Evolutionary conservation across 768 basidiomycete species (phyloP).

Genomic region (Pilatotrama ljubarskyi): DNA sequence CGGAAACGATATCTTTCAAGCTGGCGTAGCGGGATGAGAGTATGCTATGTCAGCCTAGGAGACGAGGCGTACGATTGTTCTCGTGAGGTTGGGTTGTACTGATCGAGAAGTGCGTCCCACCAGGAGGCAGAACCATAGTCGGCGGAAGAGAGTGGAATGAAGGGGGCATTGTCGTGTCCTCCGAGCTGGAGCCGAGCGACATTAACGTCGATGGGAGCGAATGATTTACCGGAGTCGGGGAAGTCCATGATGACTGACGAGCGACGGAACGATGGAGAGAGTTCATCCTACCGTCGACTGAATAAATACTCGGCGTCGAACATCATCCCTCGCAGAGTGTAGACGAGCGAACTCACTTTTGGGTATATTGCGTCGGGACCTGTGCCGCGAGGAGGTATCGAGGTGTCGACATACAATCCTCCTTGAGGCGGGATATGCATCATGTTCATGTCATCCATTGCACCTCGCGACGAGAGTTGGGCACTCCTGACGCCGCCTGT

Average conservation of each 20-base stretch:
- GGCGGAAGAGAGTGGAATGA: slow-evolving; percentile 27
- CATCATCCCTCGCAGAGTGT: slow-evolving; percentile 17
- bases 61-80: slow-evolving; percentile 43
- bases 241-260: slow-evolving; percentile 23
- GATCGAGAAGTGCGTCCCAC: slow-evolving; percentile 50
- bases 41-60: neutral
- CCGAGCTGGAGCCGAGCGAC: slow-evolving; percentile 10
- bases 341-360: slow-evolving; percentile 27
- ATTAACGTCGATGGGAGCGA: slow-evolving; percentile 27
- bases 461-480: slow-evolving; percentile 20
- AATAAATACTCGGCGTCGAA: slow-evolving; percentile 33
- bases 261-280: slow-evolving; percentile 27
- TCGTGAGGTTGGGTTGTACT: slow-evolving; percentile 39
- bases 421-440: slow-evolving; percentile 22
- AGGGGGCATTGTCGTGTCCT: neutral
- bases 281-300: slow-evolving; percentile 31
- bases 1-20: slow-evolving; percentile 48
- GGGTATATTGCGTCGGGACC: slow-evolving; percentile 31
- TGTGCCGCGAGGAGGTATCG: slow-evolving; percentile 23
- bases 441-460: slow-evolving; percentile 24
- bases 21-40: slow-evolving; percentile 32
- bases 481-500: slow-evolving; percentile 24
- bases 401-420: slow-evolving; percentile 29
- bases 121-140: slow-evolving; percentile 41
- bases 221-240: slow-evolving; percentile 28